Evolutionary conservation across 2,329 filamentous ascomycete species (phyloP).

Genomic region (Hymenoscyphus albidus): DNA sequence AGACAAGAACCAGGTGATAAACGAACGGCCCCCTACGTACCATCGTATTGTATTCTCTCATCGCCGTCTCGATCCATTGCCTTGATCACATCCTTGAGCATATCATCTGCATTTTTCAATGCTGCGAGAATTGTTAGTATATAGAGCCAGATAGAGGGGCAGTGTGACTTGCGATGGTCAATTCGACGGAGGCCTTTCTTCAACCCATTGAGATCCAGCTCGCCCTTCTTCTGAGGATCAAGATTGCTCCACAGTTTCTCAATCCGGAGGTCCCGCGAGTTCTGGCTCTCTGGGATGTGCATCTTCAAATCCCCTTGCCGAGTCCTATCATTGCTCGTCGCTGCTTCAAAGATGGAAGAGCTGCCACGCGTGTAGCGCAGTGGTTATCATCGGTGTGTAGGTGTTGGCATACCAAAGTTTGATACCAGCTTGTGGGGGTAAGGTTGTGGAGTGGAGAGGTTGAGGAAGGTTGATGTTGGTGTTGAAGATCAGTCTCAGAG

Average conservation of each 20-base stretch:
- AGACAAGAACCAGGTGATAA: not conserved
- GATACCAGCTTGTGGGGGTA: not conserved
- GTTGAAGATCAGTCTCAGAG: not conserved
- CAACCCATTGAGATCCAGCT: conserved; percentile 79
- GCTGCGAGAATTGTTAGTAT: conserved; percentile 42
- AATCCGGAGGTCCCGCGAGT: conserved; percentile 75
- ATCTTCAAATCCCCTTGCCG: conserved; percentile 23
- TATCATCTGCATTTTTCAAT: conserved; percentile 85
- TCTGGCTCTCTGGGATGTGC: conserved; percentile 72
- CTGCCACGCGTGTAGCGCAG: conserved; percentile 14
- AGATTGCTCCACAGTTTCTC: conserved; percentile 80
- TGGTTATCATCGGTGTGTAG: conserved; percentile 24
- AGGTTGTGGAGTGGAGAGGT: not conserved
- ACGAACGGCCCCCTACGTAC: conserved; percentile 48
- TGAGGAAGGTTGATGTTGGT: not conserved
- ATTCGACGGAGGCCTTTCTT: conserved; percentile 82
- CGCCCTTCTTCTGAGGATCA: conserved; percentile 70
- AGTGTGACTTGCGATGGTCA: conserved; percentile 63
- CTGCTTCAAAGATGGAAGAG: conserved; percentile 21
- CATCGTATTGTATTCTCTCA: conserved; percentile 85
- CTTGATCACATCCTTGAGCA: conserved; percentile 76
- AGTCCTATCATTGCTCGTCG: conserved; percentile 24
- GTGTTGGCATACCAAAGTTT: conserved; percentile 8
- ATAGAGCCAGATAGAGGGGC: conserved; percentile 9
- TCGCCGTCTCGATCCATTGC: conserved; percentile 84